phyloP scores from a whole-genome alignment of 352 stramenopile species.

The Pythium periplocum region DNA sequence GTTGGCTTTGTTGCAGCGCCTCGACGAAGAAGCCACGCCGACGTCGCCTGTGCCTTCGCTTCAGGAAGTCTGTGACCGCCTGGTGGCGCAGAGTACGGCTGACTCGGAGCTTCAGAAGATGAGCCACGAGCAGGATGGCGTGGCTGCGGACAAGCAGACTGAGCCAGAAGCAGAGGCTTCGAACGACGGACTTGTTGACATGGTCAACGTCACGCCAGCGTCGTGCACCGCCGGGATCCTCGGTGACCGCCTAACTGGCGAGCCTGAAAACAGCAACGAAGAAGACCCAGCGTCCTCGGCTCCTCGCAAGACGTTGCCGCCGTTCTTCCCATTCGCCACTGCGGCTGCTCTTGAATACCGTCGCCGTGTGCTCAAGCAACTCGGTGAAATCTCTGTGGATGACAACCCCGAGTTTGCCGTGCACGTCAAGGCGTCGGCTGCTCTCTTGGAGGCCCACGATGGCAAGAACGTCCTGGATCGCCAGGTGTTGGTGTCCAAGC shows the following conservation, averaged over 20 bases:
- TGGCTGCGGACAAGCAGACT: neutral
- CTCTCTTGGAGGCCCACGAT: conserved; percentile 47
- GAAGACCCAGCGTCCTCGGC: neutral
- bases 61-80: conserved; percentile 43
- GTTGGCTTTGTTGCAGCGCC: conserved; percentile 8
- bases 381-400: conserved; percentile 5
- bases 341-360: conserved; percentile 60
- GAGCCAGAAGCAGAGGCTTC: neutral
- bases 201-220: neutral
- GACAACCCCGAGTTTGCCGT: conserved; percentile 34
- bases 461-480: conserved; percentile 45
- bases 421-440: conserved; percentile 40
- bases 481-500: conserved; percentile 44
- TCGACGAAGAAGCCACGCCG: conserved; percentile 10
- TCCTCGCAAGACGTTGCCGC: conserved; percentile 1
- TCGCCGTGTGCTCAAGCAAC: conserved; percentile 31
- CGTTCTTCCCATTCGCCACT: conserved; percentile 62
- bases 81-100: conserved; percentile 23
- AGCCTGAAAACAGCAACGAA: neutral
- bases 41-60: conserved; percentile 12
- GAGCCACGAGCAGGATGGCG: conserved; percentile 14
- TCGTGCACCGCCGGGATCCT: neutral
- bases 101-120: conserved; percentile 27
- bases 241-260: neutral
- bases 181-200: neutral